Evolutionary conservation across 495 filamentous ascomycete genomes (phyloP).

Genomic region (Viridothelium virens): DNA sequence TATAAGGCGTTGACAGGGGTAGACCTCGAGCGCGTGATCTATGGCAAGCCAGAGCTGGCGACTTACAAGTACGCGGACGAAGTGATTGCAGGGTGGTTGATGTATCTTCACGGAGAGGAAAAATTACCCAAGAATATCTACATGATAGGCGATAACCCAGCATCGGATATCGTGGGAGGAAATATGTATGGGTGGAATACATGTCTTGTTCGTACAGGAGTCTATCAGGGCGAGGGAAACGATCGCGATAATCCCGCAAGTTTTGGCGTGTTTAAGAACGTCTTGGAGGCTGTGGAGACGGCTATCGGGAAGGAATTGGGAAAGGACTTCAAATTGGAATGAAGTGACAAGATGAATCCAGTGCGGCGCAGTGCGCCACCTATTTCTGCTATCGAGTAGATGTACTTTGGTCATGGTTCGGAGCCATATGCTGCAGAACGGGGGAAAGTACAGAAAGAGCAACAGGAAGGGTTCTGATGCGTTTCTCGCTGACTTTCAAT

Average conservation of each 20-base stretch:
- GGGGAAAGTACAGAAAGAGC: no score
- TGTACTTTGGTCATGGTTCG: background rate
- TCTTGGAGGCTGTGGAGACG: conserved; percentile 31
- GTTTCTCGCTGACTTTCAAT: no score
- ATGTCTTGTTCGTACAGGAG: conserved; percentile 57
- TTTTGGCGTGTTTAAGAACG: conserved; percentile 34
- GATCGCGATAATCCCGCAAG: conserved; percentile 32
- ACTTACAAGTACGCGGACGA: conserved; percentile 79
- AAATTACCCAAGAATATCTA: conserved; percentile 64
- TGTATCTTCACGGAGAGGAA: conserved; percentile 64
- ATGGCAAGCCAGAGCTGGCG: conserved; percentile 71
- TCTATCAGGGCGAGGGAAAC: conserved; percentile 46
- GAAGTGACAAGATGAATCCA: conserved; percentile 48
- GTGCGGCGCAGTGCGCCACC: conserved; percentile 43
- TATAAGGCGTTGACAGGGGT: conserved; percentile 66
- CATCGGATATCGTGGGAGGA: conserved; percentile 68
- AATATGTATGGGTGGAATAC: conserved; percentile 82
- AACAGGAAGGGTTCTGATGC: no score
- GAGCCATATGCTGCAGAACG: background rate
- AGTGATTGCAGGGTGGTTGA: conserved; percentile 68
- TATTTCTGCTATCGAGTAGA: background rate
- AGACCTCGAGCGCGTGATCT: conserved; percentile 74
- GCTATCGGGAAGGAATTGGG: conserved; percentile 31
- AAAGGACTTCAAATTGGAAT: conserved; percentile 31
- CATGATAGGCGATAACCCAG: conserved; percentile 77